Percentiles rank a stretch among this genome's conserved stretches.
Conservation (phyloP, 2,329 filamentous ascomycete species). For the Plenodomus tracheiphilus region DNA sequence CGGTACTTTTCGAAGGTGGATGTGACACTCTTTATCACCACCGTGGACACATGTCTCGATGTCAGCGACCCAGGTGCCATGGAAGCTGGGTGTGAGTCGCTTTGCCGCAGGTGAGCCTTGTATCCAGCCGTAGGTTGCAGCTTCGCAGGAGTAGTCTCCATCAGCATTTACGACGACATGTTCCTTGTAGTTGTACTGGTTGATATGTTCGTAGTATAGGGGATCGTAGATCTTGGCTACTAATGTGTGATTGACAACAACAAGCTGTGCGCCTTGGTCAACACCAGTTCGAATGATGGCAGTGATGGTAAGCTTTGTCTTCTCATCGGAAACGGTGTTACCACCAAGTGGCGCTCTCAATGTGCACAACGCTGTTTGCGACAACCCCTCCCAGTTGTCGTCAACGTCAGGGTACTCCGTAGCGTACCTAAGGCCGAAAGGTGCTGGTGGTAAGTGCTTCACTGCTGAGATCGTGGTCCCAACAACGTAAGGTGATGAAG, state of each 20-base stretch:
- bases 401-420: not conserved
- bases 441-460: not conserved
- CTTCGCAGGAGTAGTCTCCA: conserved; percentile 7
- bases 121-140: conserved; percentile 1
- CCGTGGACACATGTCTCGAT: not conserved
- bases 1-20: conserved; percentile 1
- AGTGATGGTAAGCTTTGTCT: conserved; percentile 1
- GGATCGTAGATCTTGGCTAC: conserved; percentile 13
- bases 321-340: not conserved
- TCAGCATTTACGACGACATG: conserved; percentile 2
- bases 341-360: not conserved
- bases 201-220: not conserved
- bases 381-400: not conserved
- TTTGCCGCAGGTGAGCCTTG: not conserved
- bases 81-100: not conserved
- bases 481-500: not conserved
- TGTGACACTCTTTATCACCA: not conserved
- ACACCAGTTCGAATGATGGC: conserved; percentile 1
- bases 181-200: not conserved
- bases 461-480: not conserved
- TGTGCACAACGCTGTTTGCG: conserved; percentile 6
- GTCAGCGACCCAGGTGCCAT: conserved; percentile 4
- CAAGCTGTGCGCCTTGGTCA: conserved; percentile 4
- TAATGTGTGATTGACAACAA: not conserved
- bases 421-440: not conserved